Base-by-base conservation (phyloP, 2,329 filamentous ascomycete genomes). In the Fusarium denticulatum region DNA sequence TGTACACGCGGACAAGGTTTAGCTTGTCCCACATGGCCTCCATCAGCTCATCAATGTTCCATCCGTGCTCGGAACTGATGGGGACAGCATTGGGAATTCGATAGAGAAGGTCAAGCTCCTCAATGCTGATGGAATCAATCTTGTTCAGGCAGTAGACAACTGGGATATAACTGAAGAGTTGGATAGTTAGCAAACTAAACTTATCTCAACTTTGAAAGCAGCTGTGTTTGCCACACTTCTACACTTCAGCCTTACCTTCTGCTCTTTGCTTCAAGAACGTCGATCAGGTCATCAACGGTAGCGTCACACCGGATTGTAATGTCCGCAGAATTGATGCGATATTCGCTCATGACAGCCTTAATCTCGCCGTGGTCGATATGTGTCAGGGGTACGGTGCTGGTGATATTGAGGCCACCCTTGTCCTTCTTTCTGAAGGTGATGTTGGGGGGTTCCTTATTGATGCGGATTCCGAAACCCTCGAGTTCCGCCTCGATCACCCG, bases 351-450 rank as follows among this genome's bases (percentile, higher is more conserved):
- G 77, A 99, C 96, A 60, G 96, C 96, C 86, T 94, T 97, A 87
- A 99, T 97, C 86, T 99, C 96, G 80, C 97, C 96, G 76, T 95
- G 89, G 82, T 96, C 94, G 79, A 99, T 97, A 83, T 99, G 94
- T 30, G 93, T 93, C 76, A 99, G 87, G 10, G 95, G 94, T 49
- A 96, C 92, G 6, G 96, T 99, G 84, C 91, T 96, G n/a, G 95
- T 97, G 80, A 99, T 96, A 80, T 94, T 95, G 80, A 99, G 91
- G 40, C 96, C 96, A 77, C 96, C 96, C 81, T 98, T 98, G 84
- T 99, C 96, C 88, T 99, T 99, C 88, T 99, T 99, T 85, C 92
- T 97, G 88, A 98, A 97, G n/a, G 96, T 94, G 79, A 99, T 99
- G 82, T 99, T 99, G 45, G 96, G 96, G 32, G 96, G 96, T 78